Base-by-base conservation (phyloP, 176 grass and related monocot genomes). In the Oryza nivara region DNA sequence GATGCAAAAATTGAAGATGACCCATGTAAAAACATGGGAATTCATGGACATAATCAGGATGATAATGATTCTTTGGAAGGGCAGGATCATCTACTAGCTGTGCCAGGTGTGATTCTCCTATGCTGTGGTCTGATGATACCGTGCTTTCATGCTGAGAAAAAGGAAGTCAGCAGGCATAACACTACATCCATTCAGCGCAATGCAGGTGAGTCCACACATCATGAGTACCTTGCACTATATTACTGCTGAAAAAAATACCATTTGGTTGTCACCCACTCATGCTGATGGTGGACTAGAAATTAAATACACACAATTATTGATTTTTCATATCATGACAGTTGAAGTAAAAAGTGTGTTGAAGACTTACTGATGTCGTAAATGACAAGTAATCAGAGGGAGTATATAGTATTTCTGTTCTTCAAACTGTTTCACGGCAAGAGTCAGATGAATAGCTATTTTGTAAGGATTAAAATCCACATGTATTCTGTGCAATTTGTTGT, bases 91-190 rank as follows among this genome's bases (percentile, higher is more conserved):
- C 74, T 88, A 58, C 65, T 99, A 30, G 91, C 84, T n/a, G 67
- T 99, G 66, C 96, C 93, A 74, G 93, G 93, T 88, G 83, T 94
- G 35, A 79, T 99, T 77, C 93, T 99, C 25, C 70, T 99, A 25
- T 99, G 93, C 14, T 92, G 90, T 65, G 93, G 93, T 56, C 76
- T 99, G 16, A 91, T 99, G 80, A 85, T 92, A 76, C 96, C 96
- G 76, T 96, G 96, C 84, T 96, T 99, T 86, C 89, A 88, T 54
- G 83, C 96, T 19, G 66, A 89, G 85, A 78, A 82, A 67, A 96
- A 88, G 85, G 93, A 99, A 79, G 65, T 17, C 17, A 92, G 84
- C 73, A 82, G 88, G 13, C 91, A 89, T 36, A 87, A 79, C 74
- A 75, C 88, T 70, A 30, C 82, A 76, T 72, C 77, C 20, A 75